These are phyloP conservation scores for Agastache rugosa DNA, from an alignment of 257 asterid species.

Conservation along the genomic window DNA sequence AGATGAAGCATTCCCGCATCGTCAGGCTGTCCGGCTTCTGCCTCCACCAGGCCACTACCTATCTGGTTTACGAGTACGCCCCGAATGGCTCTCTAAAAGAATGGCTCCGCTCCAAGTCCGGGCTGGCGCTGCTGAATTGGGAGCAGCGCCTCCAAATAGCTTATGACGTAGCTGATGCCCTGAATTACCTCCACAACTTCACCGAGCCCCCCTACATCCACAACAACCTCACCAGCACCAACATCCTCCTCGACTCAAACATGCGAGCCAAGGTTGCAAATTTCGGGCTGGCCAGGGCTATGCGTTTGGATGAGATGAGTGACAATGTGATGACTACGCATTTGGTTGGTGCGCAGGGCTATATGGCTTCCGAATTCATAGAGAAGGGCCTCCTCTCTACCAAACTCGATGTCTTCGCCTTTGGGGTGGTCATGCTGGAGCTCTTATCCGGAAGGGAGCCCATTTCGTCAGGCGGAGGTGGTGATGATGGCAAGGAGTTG, in stretches of 20 bases:
- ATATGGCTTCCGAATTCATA: slow-evolving; percentile 66
- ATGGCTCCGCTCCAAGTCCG: slow-evolving; percentile 42
- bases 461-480: too few relatives aligned
- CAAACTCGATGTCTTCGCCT: slow-evolving; percentile 60
- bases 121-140: slow-evolving; percentile 51
- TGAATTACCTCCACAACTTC: slow-evolving; percentile 70
- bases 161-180: slow-evolving; percentile 58
- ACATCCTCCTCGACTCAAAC: slow-evolving; percentile 55
- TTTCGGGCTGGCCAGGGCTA: slow-evolving; percentile 50
- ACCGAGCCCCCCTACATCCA: slow-evolving; percentile 64
- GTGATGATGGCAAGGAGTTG: too few relatives aligned
- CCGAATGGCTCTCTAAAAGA: slow-evolving; percentile 53
- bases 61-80: slow-evolving; percentile 67
- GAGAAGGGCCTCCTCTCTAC: slow-evolving; percentile 61
- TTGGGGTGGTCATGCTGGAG: slow-evolving; percentile 59
- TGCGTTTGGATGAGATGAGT: too few relatives aligned
- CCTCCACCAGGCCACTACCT: slow-evolving; percentile 57
- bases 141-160: slow-evolving; percentile 62
- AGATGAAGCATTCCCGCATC: slow-evolving; percentile 60
- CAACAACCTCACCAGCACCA: slow-evolving; percentile 63
- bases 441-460: slow-evolving; percentile 55
- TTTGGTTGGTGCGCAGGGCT: slow-evolving; percentile 62
- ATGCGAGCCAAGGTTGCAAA: slow-evolving; percentile 59
- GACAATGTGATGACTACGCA: slow-evolving; percentile 49
- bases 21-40: slow-evolving; percentile 66